Base-by-base conservation (phyloP, 768 basidiomycete genomes). In the Pulveroboletus ravenelii region DNA sequence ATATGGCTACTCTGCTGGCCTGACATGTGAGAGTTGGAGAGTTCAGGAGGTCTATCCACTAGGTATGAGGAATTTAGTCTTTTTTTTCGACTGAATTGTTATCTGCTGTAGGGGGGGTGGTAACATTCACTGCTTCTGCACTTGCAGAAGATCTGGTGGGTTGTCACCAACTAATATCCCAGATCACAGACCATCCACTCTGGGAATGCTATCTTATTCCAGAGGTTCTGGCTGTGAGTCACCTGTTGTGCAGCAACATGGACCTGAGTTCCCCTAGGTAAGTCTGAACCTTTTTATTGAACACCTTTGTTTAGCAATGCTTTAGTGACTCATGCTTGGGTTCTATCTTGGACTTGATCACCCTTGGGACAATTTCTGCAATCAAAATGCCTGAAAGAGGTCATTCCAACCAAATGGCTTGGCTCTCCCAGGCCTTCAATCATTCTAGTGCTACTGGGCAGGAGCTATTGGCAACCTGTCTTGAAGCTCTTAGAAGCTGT, bases 171-270 rank as follows among this genome's bases (percentile, higher is more conserved):
- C 66, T 75, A 10, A 79, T 90, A 37, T 67, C 63, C 18, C 71
- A 78, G 57, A 65, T 86, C 13, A 65, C 71, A 48, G 71, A 76
- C 36, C 87, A 89, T 58, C 83, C 81, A 20, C 60, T 84, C 15
- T 91, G 87, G 87, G 69, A 70, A 10, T 80, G 80, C 47, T 89
- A 84, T 61, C 70, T 91, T 20, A 61, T 82, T 7, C 87, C 89
- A 8, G 73, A 77, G 47, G 80, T 79, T 15, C 66, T 91, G 27
- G 86, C 83, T 47, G 69, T 81, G 8, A 50, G 51, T 29, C 51
- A 64, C 23, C 7, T 46, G 12, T 29, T 66, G 12, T 56, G 17
- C 10, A 57, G 10, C 46, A 17, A 47, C 52, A 55, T 23, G 1
- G 20, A 20, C 20, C 5, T 15, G 1, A 20, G 2, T 35, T 13